A percentile compares a stretch with the other conserved stretches of the same genome.
Conservation (phyloP, 1,284 basidiomycete genomes). For the Sphagnurus paluster region DNA sequence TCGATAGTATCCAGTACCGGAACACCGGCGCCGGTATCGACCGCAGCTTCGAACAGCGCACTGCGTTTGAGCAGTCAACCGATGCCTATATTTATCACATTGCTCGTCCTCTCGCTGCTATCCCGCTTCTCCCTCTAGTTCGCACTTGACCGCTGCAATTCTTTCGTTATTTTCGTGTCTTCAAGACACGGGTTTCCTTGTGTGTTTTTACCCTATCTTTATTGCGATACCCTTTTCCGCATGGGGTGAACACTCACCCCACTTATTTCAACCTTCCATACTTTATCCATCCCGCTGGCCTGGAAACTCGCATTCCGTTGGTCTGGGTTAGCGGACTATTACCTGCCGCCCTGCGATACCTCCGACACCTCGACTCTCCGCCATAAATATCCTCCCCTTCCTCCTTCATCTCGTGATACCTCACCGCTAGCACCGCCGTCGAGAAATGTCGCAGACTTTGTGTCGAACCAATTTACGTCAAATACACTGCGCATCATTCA, state of each 20-base stretch:
- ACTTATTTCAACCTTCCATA: background rate
- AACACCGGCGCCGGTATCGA: slow-evolving; percentile 6
- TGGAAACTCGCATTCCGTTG: background rate
- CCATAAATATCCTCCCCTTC: background rate
- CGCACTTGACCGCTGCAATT: no score
- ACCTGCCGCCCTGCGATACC: slow-evolving; percentile 3
- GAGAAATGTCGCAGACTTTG: no score
- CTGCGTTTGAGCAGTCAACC: no score
- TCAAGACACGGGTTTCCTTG: slow-evolving; percentile 2
- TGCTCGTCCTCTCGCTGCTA: slow-evolving; percentile 5
- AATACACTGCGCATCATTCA: background rate
- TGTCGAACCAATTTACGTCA: background rate
- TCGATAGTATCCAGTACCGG: background rate
- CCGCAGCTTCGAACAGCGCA: slow-evolving; percentile 6
- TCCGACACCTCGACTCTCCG: background rate
- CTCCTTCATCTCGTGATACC: background rate
- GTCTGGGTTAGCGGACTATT: no score
- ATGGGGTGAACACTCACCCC: background rate
- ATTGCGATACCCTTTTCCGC: slow-evolving; percentile 18
- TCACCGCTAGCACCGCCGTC: no score
- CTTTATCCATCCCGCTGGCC: background rate
- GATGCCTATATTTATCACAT: background rate
- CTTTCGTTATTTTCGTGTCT: background rate
- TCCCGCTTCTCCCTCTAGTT: slow-evolving; percentile 5
- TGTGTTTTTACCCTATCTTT: slow-evolving; percentile 16